Base-by-base conservation (phyloP, 2,329 filamentous ascomycete genomes). In the Lachnellula cervina region DNA sequence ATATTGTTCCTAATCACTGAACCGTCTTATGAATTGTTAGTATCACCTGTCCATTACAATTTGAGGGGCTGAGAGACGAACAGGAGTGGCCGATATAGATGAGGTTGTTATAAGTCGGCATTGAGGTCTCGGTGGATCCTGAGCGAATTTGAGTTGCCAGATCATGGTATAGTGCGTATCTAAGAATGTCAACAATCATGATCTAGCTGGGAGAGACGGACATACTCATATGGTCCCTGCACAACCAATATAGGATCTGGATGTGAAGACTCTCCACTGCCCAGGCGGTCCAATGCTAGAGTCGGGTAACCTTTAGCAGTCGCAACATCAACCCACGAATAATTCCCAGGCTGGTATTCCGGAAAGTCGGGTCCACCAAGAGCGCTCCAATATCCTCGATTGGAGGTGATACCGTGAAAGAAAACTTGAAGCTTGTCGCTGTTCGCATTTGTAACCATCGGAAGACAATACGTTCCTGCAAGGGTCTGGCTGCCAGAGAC, bases 211-310 rank as follows among this genome's bases (percentile, higher is more conserved):
- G 35, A 38, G 35, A n/a, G n/a, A 38, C 11, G 3, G 35, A 38
- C 35, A 38, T 38, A 38, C 35, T 38, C 35, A n/a, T 38, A 38
- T 38, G 35, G 35, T n/a, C 35, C 35, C 56, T 49, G 54, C 8
- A 56, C 54, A 16, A 46, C n/a, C 17, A 32, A 19, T 13, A 55
- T 44, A 6, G 47, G 38, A 21, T 52, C 43, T 23, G 54, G 54
- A 25, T 51, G 49, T 7, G 40, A 23, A 17, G 44, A 56, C 4
- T 34, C 21, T 2, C 54, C 54, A n/a, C 14, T 13, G 32, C 54
- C 54, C 6, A 56, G 49, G 7, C 49, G 49, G 28, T 56, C 54
- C 19, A 56, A 46, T 17, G 54, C 40, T 13, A 56, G 25, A 17
- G 54, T 56, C 9, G 40, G 49, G 49, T 58, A 51, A 37, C 56